phyloP scores from a whole-genome alignment of 768 basidiomycete genomes.

The Leccinum longicurvipes region DNA sequence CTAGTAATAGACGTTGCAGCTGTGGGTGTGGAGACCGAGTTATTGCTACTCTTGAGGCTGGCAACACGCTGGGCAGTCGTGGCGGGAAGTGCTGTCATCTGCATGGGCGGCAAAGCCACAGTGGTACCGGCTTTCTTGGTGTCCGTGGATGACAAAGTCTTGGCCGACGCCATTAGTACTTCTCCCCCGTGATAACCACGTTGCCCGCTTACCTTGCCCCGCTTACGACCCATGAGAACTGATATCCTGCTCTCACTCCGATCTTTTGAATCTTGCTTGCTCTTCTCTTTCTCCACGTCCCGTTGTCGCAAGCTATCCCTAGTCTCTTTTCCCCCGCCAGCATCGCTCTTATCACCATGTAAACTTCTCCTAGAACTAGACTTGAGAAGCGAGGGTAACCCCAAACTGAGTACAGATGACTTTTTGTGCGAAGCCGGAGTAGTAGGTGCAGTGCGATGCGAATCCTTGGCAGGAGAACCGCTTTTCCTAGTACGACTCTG shows the following conservation, averaged over 20 bases:
- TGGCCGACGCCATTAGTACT: conserved; percentile 13
- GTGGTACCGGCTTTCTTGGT: conserved; percentile 70
- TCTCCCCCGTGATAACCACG: not conserved
- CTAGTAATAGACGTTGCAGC: conserved; percentile 39
- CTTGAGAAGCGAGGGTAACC: conserved; percentile 79
- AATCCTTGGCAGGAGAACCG: conserved; percentile 53
- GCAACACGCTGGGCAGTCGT: conserved; percentile 83
- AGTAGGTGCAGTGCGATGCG: conserved; percentile 49
- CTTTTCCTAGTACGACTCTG: conserved; percentile 42
- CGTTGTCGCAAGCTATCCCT: conserved; percentile 50
- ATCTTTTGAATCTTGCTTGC: conserved; percentile 78
- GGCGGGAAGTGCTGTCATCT: conserved; percentile 80
- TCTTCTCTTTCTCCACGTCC: conserved; percentile 45
- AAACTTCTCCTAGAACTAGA: conserved; percentile 82
- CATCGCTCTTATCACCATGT: conserved; percentile 52
- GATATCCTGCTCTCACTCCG: conserved; percentile 89
- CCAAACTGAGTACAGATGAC: conserved; percentile 77
- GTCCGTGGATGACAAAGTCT: conserved; percentile 85
- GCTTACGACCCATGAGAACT: conserved; percentile 79
- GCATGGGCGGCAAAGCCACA: conserved; percentile 83
- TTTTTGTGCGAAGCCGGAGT: conserved; percentile 71
- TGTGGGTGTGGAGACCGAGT: conserved; percentile 43
- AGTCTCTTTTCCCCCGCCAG: conserved; percentile 41
- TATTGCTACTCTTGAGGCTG: conserved; percentile 59
- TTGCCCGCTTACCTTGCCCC: conserved; percentile 74